phyloP scores from a whole-genome alignment of 1,284 basidiomycete genomes.

The Abortiporus biennis region DNA sequence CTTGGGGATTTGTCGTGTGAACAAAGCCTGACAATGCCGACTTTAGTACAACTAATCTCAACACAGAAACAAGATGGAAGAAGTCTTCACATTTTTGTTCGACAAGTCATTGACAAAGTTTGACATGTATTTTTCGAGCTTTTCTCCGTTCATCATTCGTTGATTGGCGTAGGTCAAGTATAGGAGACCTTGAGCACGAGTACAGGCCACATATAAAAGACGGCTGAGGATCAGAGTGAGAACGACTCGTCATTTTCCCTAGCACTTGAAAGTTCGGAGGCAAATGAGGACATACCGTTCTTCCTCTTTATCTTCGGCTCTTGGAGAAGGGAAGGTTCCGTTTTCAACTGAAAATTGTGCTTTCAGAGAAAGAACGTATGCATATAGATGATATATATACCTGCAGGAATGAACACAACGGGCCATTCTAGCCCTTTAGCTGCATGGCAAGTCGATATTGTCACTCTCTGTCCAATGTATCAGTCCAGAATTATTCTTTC shows the following conservation, averaged over 20 bases:
- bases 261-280: not conserved
- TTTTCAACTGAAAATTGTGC: constrained; percentile 50
- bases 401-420: constrained; percentile 74
- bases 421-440: constrained; percentile 95
- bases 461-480: constrained; percentile 60
- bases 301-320: constrained; percentile 75
- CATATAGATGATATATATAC: constrained; percentile 25
- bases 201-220: constrained; percentile 88
- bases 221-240: constrained; percentile 40
- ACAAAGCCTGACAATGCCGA: constrained; percentile 10
- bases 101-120: no score
- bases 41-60: not conserved
- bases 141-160: constrained; percentile 52
- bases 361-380: not conserved
- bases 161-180: constrained; percentile 49
- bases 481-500: not conserved
- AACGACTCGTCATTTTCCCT: no score
- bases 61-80: not conserved
- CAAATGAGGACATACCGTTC: constrained; percentile 54
- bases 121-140: constrained; percentile 35
- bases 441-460: constrained; percentile 83
- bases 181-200: constrained; percentile 75
- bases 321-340: constrained; percentile 76
- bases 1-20: constrained; percentile 13
- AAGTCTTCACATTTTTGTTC: not conserved